Evolutionary conservation across 148 eudicot species (phyloP).

Genomic region (Rhododendron molle): DNA sequence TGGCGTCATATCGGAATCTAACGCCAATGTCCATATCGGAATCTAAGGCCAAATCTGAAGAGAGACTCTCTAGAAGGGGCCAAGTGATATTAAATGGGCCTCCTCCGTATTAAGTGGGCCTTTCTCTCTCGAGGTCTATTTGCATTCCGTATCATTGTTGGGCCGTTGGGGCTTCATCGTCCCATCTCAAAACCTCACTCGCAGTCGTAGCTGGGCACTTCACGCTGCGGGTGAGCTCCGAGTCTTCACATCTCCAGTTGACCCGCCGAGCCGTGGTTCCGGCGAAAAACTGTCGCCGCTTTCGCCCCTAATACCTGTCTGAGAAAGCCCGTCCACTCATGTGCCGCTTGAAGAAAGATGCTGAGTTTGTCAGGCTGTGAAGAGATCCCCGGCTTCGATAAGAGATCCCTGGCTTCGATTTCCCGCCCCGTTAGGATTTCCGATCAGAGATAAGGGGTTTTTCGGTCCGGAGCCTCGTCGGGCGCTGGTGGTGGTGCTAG

Average conservation of each 20-base stretch:
- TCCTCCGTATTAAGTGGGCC: background rate
- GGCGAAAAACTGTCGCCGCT: background rate
- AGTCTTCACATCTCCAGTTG: background rate
- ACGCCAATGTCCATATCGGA: too few relatives aligned
- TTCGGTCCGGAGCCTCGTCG: background rate
- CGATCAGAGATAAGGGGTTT: too few relatives aligned
- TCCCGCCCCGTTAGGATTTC: too few relatives aligned
- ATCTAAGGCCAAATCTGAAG: too few relatives aligned
- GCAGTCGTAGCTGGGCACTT: background rate
- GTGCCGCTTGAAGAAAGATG: too few relatives aligned
- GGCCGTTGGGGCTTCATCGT: background rate
- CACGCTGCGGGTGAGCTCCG: background rate
- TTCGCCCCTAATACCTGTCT: background rate
- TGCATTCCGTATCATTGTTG: background rate
- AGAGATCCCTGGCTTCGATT: too few relatives aligned
- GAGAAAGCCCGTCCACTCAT: too few relatives aligned
- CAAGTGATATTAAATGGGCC: background rate
- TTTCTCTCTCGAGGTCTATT: background rate
- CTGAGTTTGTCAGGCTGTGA: too few relatives aligned
- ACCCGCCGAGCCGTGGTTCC: constrained; percentile 8
- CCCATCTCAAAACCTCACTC: background rate
- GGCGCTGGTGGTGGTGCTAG: background rate
- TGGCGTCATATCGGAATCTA: too few relatives aligned
- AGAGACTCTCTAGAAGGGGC: too few relatives aligned
- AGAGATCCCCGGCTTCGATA: too few relatives aligned